Evolutionary conservation across 2,329 filamentous ascomycete species (phyloP).

Genomic region (Calonectria pauciramosa): DNA sequence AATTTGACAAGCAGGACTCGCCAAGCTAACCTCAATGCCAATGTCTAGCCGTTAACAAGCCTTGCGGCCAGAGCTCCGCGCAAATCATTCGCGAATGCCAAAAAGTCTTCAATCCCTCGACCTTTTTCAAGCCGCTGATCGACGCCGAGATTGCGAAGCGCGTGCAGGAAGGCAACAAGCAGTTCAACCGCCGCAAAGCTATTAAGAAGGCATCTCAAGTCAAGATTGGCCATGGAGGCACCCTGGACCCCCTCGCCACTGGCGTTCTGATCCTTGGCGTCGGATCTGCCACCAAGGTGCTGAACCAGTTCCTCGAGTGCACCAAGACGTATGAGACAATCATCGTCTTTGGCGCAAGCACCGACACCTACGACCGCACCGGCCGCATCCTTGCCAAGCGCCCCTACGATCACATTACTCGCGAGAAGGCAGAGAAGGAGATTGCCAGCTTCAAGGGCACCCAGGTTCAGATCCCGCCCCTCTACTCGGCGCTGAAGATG

Average conservation of each 20-base stretch:
- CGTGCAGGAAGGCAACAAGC: slow-evolving; percentile 68
- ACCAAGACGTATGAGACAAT: slow-evolving; percentile 94
- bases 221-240: slow-evolving; percentile 97
- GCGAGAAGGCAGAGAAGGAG: slow-evolving; percentile 81
- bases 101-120: slow-evolving; percentile 84
- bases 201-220: slow-evolving; percentile 76
- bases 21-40: slow-evolving; percentile 14
- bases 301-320: slow-evolving; percentile 85
- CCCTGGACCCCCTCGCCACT: slow-evolving; percentile 92
- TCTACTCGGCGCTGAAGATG: slow-evolving; percentile 94
- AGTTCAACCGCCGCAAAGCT: slow-evolving; percentile 70
- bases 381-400: slow-evolving; percentile 86
- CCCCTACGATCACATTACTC: slow-evolving; percentile 85
- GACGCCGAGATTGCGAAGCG: slow-evolving; percentile 71
- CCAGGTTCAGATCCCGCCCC: slow-evolving; percentile 89
- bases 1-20: background rate
- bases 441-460: slow-evolving; percentile 83
- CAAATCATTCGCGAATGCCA: slow-evolving; percentile 93
- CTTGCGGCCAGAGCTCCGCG: slow-evolving; percentile 86
- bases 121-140: slow-evolving; percentile 84
- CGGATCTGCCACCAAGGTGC: slow-evolving; percentile 87
- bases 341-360: slow-evolving; percentile 90
- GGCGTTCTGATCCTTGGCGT: slow-evolving; percentile 92
- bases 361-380: slow-evolving; percentile 90
- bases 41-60: slow-evolving; percentile 88